These are phyloP conservation scores for Kalaharituber pfeilii DNA, from an alignment of 2,329 filamentous ascomycete genomes.

Conservation along the genomic window DNA sequence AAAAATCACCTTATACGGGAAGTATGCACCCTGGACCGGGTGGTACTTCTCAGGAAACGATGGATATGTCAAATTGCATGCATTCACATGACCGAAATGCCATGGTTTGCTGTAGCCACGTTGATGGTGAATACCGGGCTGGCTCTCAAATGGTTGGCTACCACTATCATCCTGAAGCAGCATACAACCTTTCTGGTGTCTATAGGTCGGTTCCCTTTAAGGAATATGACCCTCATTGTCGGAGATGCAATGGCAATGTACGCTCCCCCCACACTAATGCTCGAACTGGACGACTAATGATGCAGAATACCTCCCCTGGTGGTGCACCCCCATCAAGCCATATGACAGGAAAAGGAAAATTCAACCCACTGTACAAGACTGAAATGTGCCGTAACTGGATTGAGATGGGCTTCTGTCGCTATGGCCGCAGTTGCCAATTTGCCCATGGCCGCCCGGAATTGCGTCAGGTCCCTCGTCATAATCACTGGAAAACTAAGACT, in stretches of 20 bases:
- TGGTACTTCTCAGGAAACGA: background rate
- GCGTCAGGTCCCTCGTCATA: slow-evolving; percentile 15
- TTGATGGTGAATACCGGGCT: background rate
- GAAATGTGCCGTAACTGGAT: slow-evolving; percentile 18
- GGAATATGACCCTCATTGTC: background rate
- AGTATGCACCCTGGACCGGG: background rate
- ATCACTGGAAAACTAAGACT: slow-evolving; percentile 19
- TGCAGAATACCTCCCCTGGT: background rate
- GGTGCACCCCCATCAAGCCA: background rate
- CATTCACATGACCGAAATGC: background rate
- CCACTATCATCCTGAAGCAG: background rate
- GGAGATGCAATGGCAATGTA: background rate
- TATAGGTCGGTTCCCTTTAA: background rate
- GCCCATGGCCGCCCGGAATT: slow-evolving; percentile 17
- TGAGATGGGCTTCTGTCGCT: slow-evolving; percentile 16
- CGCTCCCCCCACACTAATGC: background rate
- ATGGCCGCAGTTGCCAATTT: slow-evolving; percentile 17
- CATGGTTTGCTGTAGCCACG: background rate
- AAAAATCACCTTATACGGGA: background rate
- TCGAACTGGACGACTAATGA: background rate
- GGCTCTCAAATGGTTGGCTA: background rate
- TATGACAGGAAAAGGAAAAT: background rate
- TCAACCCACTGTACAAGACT: slow-evolving; percentile 17
- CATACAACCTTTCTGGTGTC: background rate
- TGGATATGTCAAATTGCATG: background rate